Evolutionary conservation across 1,139 yeast species (phyloP).

Genomic region (Taiozyma sp.): DNA sequence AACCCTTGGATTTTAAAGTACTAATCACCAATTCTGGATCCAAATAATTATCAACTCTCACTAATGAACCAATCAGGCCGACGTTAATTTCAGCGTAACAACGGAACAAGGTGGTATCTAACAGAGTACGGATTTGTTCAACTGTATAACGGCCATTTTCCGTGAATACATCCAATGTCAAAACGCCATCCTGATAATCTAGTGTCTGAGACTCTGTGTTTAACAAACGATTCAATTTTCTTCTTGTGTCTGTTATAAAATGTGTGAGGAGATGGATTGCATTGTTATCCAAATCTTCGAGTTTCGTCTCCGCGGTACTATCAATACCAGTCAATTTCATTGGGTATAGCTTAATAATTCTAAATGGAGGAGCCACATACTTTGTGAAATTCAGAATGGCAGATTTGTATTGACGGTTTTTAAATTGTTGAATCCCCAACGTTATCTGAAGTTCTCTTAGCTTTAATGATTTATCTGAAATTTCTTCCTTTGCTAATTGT

Average conservation of each 20-base stretch:
- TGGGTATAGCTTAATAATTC: constrained; percentile 45
- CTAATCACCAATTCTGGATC: constrained; percentile 58
- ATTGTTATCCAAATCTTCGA: constrained; percentile 30
- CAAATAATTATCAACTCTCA: constrained; percentile 73
- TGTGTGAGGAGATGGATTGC: constrained; percentile 52
- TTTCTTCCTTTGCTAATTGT: constrained; percentile 27
- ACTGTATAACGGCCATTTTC: constrained; percentile 14
- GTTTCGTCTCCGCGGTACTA: not conserved
- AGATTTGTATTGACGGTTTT: constrained; percentile 28
- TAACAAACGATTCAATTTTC: constrained; percentile 35
- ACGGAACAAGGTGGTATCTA: constrained; percentile 78
- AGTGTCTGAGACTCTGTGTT: constrained; percentile 15
- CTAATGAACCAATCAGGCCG: constrained; percentile 74
- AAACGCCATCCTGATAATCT: constrained; percentile 12
- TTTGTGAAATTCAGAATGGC: constrained; percentile 45
- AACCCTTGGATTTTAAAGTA: constrained; percentile 45
- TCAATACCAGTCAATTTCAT: constrained; percentile 23
- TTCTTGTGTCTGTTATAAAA: constrained; percentile 47
- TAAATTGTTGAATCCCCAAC: constrained; percentile 35
- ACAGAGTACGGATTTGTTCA: constrained; percentile 39
- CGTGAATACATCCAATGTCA: constrained; percentile 19
- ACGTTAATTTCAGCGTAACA: constrained; percentile 69
- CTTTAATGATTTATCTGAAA: constrained; percentile 30
- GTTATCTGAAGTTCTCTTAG: constrained; percentile 41
- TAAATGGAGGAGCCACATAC: constrained; percentile 54